Percentiles rank a stretch among this genome's conserved stretches.
Conservation (phyloP, 2,329 filamentous ascomycete genomes). For the Tolypocladium tundrense region DNA sequence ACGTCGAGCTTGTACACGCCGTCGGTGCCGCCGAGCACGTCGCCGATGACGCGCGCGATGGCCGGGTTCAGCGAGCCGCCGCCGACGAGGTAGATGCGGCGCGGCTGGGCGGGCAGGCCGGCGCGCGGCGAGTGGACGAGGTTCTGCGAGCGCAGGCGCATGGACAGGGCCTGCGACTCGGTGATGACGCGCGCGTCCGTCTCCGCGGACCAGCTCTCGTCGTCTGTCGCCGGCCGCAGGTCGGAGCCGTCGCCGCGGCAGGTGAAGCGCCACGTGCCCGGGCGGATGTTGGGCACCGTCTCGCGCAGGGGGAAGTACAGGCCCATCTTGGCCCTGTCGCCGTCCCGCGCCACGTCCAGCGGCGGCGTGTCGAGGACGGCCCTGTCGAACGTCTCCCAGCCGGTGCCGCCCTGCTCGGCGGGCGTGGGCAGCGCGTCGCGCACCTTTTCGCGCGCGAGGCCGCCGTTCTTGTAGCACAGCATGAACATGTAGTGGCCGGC, state of each 20-base stretch:
- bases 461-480: slow-evolving; percentile 99
- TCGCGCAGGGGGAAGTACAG: slow-evolving; percentile 95
- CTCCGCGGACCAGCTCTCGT: slow-evolving; percentile 33
- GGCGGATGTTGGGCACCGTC: slow-evolving; percentile 83
- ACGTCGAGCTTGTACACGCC: slow-evolving; percentile 92
- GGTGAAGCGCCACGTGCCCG: slow-evolving; percentile 79
- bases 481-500: slow-evolving; percentile 97
- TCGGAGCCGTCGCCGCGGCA: slow-evolving; percentile 44
- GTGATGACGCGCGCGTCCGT: slow-evolving; percentile 80
- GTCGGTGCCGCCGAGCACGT: slow-evolving; percentile 80
- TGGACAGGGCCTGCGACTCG: slow-evolving; percentile 88
- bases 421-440: slow-evolving; percentile 64
- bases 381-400: slow-evolving; percentile 76
- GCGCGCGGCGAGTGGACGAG: slow-evolving; percentile 52
- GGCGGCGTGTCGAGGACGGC: slow-evolving; percentile 57
- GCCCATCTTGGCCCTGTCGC: slow-evolving; percentile 62
- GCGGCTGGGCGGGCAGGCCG: slow-evolving; percentile 67
- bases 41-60: slow-evolving; percentile 73
- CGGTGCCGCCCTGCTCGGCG: slow-evolving; percentile 30
- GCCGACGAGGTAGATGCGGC: slow-evolving; percentile 87
- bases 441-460: slow-evolving; percentile 80
- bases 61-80: slow-evolving; percentile 84
- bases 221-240: slow-evolving; percentile 23
- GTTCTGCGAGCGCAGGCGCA: slow-evolving; percentile 72
- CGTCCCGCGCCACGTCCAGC: slow-evolving; percentile 45